phyloP scores from a whole-genome alignment of 2,329 filamentous ascomycete genomes.

The Xylariaceae sp. region DNA sequence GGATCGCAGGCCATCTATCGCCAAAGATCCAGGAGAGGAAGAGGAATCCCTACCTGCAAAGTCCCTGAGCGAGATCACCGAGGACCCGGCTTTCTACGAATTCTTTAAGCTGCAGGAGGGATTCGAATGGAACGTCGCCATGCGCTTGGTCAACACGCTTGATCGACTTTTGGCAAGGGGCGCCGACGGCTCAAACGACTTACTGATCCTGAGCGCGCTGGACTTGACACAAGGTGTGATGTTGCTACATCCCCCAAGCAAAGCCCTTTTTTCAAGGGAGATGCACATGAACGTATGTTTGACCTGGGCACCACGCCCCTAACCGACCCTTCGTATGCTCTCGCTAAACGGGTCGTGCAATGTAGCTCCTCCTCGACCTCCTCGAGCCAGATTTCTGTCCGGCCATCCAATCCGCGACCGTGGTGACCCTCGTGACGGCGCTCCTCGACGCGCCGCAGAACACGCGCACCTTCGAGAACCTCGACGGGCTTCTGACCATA shows the following conservation, averaged over 20 bases:
- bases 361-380: constrained; percentile 85
- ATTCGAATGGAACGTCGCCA: constrained; percentile 96
- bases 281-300: constrained; percentile 85
- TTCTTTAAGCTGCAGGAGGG: constrained; percentile 97
- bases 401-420: constrained; percentile 85
- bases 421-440: constrained; percentile 87
- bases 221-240: constrained; percentile 88
- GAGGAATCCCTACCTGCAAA: constrained; percentile 52
- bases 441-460: constrained; percentile 85
- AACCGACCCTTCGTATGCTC: not conserved
- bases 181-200: constrained; percentile 80
- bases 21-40: constrained; percentile 30
- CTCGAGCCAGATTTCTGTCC: constrained; percentile 91
- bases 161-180: constrained; percentile 84
- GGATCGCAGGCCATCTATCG: constrained; percentile 35
- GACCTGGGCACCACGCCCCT: not conserved
- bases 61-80: constrained; percentile 68
- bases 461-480: constrained; percentile 86
- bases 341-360: constrained; percentile 10
- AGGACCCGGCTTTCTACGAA: constrained; percentile 88
- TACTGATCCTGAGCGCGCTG: constrained; percentile 84
- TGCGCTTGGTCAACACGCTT: constrained; percentile 81
- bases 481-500: constrained; percentile 88
- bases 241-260: constrained; percentile 86
- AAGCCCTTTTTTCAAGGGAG: constrained; percentile 83